Percentiles rank a stretch among this genome's conserved stretches.
Evolutionary conservation across 2,329 filamentous ascomycete genomes (phyloP).

Genomic region (Aspergillus sp.): DNA sequence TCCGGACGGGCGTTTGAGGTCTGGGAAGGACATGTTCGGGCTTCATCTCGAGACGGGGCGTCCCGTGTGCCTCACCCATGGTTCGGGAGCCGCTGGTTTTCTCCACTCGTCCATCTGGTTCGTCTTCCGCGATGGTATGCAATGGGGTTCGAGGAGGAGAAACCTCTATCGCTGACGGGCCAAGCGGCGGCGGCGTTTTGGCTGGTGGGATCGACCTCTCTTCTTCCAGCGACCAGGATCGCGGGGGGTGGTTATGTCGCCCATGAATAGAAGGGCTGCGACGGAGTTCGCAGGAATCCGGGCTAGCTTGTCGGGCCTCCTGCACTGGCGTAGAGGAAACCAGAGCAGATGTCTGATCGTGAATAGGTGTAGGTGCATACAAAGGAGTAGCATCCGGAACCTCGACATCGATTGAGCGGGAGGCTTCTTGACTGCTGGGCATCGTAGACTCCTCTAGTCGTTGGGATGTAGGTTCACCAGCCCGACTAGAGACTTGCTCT

Average conservation of each 20-base stretch:
- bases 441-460: no score
- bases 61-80: conserved; percentile 32
- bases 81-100: conserved; percentile 40
- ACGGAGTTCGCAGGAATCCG: conserved; percentile 27
- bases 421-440: not conserved
- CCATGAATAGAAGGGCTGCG: conserved; percentile 40
- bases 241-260: conserved; percentile 25
- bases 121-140: conserved; percentile 53
- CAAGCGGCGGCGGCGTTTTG: conserved; percentile 29
- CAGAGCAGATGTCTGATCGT: conserved; percentile 47
- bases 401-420: conserved; percentile 2
- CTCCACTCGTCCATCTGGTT: conserved; percentile 36
- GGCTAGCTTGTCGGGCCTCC: conserved; percentile 14
- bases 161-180: conserved; percentile 25
- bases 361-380: conserved; percentile 16
- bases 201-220: conserved; percentile 18
- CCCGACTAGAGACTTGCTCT: no score
- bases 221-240: conserved; percentile 32
- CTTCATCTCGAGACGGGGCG: conserved; percentile 39
- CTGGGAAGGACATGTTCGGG: conserved; percentile 38
- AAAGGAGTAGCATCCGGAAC: conserved; percentile 13
- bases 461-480: not conserved
- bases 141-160: conserved; percentile 45
- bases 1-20: conserved; percentile 29
- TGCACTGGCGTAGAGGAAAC: conserved; percentile 41